A percentile compares a stretch with the other conserved stretches of the same genome.
Conservation (phyloP, 2,329 filamentous ascomycete species). For the Aspergillus tanneri region DNA sequence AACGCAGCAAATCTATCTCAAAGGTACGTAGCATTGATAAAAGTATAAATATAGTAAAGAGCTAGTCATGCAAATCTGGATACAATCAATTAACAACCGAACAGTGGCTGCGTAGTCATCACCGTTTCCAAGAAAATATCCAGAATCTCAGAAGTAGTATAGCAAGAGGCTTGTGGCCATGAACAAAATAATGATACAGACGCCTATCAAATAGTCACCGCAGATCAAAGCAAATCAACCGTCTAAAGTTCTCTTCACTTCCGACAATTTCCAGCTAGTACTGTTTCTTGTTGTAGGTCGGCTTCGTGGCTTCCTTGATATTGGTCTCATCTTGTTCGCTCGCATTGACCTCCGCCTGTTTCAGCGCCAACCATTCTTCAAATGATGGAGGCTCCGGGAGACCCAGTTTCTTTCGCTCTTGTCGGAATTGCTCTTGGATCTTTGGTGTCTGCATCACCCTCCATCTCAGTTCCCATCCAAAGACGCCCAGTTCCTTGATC, state of each 20-base stretch:
- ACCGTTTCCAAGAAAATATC: slow-evolving; percentile 1
- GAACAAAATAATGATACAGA: slow-evolving; percentile 22
- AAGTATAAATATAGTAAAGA: slow-evolving; percentile 38
- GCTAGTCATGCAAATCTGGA: slow-evolving; percentile 27
- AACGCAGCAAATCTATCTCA: not conserved
- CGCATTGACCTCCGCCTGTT: slow-evolving; percentile 39
- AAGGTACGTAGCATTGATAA: slow-evolving; percentile 22
- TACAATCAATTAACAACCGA: slow-evolving; percentile 12
- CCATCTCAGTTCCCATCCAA: slow-evolving; percentile 89
- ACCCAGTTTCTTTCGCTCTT: slow-evolving; percentile 65
- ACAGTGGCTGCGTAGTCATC: slow-evolving; percentile 4
- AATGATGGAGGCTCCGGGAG: slow-evolving; percentile 54
- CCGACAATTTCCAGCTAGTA: slow-evolving; percentile 20
- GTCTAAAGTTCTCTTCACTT: not conserved
- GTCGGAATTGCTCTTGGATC: slow-evolving; percentile 65
- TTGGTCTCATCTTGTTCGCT: slow-evolving; percentile 38
- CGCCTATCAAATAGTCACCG: slow-evolving; percentile 12
- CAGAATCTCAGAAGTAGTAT: slow-evolving; percentile 5
- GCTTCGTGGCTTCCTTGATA: slow-evolving; percentile 35
- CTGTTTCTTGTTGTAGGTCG: slow-evolving; percentile 30
- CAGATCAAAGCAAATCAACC: slow-evolving; percentile 8
- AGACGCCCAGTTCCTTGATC: slow-evolving; percentile 81
- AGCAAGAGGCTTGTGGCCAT: slow-evolving; percentile 12
- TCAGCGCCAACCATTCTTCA: slow-evolving; percentile 46
- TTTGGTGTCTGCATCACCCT: slow-evolving; percentile 75